Evolutionary conservation across 1,284 basidiomycete species (phyloP), one percentile per base, ranked within the genome.

Genomic region (Rhodofomes roseus): DNA sequence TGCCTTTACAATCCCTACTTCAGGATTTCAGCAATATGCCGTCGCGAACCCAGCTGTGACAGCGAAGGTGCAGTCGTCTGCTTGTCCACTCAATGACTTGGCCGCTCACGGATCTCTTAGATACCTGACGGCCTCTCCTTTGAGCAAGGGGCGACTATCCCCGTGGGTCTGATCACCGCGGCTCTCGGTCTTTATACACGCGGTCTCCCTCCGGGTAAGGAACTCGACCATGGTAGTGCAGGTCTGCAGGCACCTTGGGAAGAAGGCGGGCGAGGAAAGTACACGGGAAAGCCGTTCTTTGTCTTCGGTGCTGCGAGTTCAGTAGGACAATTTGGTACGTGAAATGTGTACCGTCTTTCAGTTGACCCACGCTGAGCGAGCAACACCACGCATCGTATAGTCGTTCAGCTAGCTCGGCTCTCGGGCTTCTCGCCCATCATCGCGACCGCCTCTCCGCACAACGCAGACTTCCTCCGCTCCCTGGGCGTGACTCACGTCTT

Each of bases 341-440:
- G n/a, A n/a, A n/a, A n/a, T n/a, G n/a, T n/a, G n/a, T n/a, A 46
- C 11, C 4, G 44, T 57, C 18, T 5, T 9, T 12, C 16, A n/a
- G 8, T 2, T 23, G 12, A n/a, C n/a, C n/a, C n/a, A n/a, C n/a
- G n/a, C n/a, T 52, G 4, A 6, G 4, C 2, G 18, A n/a, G 16
- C 12, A 48, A 6, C 50, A 31, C n/a, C 31, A 20, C 4, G 11
- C 4, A 36, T 52, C 20, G 23, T 34, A 18, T 22, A 84, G 83
- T 71, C 1, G 76, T 87, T 52, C 85, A 87, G 66, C 66, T 87
- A 12, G 81, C 81, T 4, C 79, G 74, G 62, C 63, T 81, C 29
- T 78, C 81, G 0, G 84, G 82, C 0, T 83, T 83, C 73, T 76
- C 74, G 4, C 79, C 78, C 0, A 82, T 86, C 60, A 79, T 86